Percentiles rank a stretch among this genome's conserved stretches.
These are phyloP conservation scores for Capronia coronata DNA, from an alignment of 2,329 filamentous ascomycete genomes.

Conservation along the genomic window DNA sequence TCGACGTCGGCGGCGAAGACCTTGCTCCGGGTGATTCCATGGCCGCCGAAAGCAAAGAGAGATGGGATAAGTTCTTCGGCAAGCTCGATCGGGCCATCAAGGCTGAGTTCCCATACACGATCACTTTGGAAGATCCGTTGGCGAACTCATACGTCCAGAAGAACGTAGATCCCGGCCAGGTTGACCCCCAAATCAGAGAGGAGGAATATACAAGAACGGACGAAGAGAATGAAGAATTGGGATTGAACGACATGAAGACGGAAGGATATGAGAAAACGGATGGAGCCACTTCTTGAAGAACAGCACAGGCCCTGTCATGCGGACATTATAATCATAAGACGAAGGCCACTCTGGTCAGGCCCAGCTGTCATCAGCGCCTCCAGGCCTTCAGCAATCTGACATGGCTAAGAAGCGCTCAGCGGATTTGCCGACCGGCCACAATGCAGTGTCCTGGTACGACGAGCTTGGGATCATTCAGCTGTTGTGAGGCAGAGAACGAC, in stretches of 20 bases:
- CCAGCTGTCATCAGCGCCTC: too few relatives aligned
- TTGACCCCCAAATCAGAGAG: slow-evolving; percentile 74
- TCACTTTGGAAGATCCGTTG: slow-evolving; percentile 79
- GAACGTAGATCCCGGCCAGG: slow-evolving; percentile 55
- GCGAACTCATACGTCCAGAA: slow-evolving; percentile 93
- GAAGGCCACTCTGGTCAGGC: too few relatives aligned
- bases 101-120: slow-evolving; percentile 71
- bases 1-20: slow-evolving; percentile 58
- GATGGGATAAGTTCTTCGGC: slow-evolving; percentile 77
- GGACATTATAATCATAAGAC: too few relatives aligned
- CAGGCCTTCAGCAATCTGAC: too few relatives aligned
- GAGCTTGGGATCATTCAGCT: too few relatives aligned
- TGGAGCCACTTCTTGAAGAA: not conserved
- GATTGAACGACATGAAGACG: slow-evolving; percentile 84
- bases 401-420: too few relatives aligned
- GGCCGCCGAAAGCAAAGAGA: slow-evolving; percentile 54
- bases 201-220: slow-evolving; percentile 81
- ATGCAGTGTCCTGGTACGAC: too few relatives aligned
- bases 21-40: slow-evolving; percentile 72
- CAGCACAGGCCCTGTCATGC: too few relatives aligned
- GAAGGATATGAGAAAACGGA: slow-evolving; percentile 71
- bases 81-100: slow-evolving; percentile 70
- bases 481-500: too few relatives aligned
- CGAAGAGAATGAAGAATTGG: slow-evolving; percentile 90
- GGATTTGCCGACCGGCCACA: too few relatives aligned